These are phyloP conservation scores for Scleromitrula shiraiana DNA, from an alignment of 2,329 filamentous ascomycete genomes.

Conservation along the genomic window DNA sequence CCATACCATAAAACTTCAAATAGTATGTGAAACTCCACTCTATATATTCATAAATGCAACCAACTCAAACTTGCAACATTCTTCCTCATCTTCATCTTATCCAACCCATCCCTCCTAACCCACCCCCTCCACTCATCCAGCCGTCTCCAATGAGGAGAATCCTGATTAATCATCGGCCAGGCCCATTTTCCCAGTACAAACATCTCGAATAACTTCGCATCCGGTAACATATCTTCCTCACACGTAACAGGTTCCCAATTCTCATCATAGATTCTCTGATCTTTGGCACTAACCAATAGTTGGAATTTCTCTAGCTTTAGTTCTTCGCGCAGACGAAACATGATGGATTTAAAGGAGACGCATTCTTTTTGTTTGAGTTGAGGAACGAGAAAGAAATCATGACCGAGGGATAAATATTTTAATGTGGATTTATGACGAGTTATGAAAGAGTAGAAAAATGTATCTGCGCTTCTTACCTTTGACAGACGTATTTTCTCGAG, in stretches of 20 bases:
- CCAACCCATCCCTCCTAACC: not conserved
- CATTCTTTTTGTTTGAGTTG: not conserved
- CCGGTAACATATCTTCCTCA: not conserved
- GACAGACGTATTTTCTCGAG: constrained; percentile 1
- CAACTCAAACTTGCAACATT: not conserved
- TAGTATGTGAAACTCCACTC: not conserved
- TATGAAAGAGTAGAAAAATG: not conserved
- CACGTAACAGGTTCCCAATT: not conserved
- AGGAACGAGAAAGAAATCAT: not conserved
- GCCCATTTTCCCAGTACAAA: constrained; percentile 1
- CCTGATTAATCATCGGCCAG: constrained; percentile 4
- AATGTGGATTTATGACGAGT: not conserved
- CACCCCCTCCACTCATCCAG: constrained; percentile 7
- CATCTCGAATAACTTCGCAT: constrained; percentile 8
- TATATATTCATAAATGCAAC: not conserved
- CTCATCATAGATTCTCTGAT: not conserved
- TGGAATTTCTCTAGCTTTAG: constrained; percentile 7
- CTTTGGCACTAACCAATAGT: constrained; percentile 1
- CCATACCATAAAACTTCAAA: too few relatives aligned
- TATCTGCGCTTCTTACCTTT: constrained; percentile 1
- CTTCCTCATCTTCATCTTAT: not conserved
- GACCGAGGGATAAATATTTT: constrained; percentile 1
- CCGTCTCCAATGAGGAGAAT: constrained; percentile 4
- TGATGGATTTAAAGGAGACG: not conserved
- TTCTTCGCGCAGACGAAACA: not conserved